Percentiles rank a stretch among this genome's conserved stretches.
phyloP scores from a whole-genome alignment of 1,139 yeast species.

The Komagataea norvegica region DNA sequence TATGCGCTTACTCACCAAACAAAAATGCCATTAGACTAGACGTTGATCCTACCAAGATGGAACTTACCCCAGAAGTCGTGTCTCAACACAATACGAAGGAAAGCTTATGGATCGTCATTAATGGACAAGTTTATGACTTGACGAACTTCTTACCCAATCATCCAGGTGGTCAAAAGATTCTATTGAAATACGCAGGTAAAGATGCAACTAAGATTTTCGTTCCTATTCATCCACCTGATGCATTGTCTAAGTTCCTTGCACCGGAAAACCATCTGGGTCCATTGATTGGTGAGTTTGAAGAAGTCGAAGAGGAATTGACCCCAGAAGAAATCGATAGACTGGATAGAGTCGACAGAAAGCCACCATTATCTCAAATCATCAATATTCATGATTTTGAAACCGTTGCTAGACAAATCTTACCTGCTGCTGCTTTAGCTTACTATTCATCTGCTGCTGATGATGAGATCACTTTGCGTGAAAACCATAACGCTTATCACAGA shows the following conservation, averaged over 20 bases:
- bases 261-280: conserved; percentile 44
- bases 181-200: conserved; percentile 77
- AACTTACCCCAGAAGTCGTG: conserved; percentile 39
- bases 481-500: conserved; percentile 83
- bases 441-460: conserved; percentile 92
- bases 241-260: conserved; percentile 51
- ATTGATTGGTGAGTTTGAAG: conserved; percentile 35
- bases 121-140: conserved; percentile 79
- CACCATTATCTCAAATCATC: conserved; percentile 63
- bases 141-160: conserved; percentile 74
- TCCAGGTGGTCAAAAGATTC: conserved; percentile 83
- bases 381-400: conserved; percentile 78
- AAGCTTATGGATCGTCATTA: conserved; percentile 86
- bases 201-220: conserved; percentile 87
- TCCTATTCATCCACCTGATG: conserved; percentile 83
- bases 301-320: conserved; percentile 30
- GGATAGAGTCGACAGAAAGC: conserved; percentile 42
- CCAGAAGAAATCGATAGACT: conserved; percentile 32
- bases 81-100: conserved; percentile 56
- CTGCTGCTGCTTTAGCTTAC: conserved; percentile 84
- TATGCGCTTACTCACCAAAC: neutral
- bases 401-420: conserved; percentile 73
- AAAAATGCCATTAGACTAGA: conserved; percentile 2
- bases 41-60: conserved; percentile 6
- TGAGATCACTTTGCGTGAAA: conserved; percentile 83